Evolutionary conservation across 2,329 filamentous ascomycete species (phyloP).

Genomic region (Lasiodiplodia theobromae): DNA sequence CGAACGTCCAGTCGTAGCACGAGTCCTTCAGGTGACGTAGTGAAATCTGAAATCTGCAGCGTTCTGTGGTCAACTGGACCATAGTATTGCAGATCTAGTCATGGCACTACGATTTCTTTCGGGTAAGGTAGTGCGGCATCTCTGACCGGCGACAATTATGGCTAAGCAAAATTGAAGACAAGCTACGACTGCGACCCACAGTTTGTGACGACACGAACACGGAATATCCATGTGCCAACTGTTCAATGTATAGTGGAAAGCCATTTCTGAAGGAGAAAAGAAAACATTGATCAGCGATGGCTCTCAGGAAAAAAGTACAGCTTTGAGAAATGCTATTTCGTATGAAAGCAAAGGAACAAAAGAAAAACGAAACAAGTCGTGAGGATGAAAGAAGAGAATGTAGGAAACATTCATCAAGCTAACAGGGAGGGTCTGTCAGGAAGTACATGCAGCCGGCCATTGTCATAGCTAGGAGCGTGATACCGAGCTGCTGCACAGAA

Average conservation of each 20-base stretch:
- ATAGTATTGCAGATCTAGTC: slow-evolving; percentile 61
- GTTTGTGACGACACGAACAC: slow-evolving; percentile 59
- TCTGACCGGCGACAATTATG: slow-evolving; percentile 53
- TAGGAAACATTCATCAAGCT: no score
- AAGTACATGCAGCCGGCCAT: no score
- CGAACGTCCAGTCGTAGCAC: slow-evolving; percentile 35
- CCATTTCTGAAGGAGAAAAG: slow-evolving; percentile 58
- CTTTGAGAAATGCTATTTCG: no score
- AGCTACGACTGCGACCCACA: slow-evolving; percentile 56
- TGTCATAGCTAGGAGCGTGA: no score
- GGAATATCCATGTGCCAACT: slow-evolving; percentile 59
- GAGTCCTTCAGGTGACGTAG: slow-evolving; percentile 60
- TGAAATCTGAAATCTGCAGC: slow-evolving; percentile 64
- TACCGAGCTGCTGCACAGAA: no score
- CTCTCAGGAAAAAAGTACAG: no score
- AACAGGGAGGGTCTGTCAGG: no score
- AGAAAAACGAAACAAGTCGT: no score
- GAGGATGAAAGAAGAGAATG: no score
- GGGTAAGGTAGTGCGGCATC: slow-evolving; percentile 55
- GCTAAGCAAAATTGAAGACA: slow-evolving; percentile 58
- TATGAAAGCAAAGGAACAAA: no score
- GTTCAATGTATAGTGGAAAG: slow-evolving; percentile 60
- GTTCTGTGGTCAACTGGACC: slow-evolving; percentile 61
- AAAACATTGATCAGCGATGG: no score
- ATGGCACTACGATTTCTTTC: slow-evolving; percentile 72